phyloP scores from a whole-genome alignment of 176 grass and related monocot genomes.

The Zizania latifolia region DNA sequence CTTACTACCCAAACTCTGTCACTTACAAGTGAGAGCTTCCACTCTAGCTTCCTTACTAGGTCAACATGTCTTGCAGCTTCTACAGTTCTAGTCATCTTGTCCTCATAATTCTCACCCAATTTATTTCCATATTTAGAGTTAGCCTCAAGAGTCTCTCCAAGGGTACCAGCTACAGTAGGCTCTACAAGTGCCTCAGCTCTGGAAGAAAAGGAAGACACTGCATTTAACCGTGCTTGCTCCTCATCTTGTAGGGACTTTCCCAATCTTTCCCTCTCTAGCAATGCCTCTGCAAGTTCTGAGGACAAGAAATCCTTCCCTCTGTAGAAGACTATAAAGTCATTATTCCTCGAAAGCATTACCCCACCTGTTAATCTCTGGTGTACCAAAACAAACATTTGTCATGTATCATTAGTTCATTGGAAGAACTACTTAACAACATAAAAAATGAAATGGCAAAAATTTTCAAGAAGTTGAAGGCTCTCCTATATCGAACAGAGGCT shows the following conservation, averaged over 20 bases:
- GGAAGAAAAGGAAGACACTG: constrained; percentile 34
- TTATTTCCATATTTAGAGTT: constrained; percentile 61
- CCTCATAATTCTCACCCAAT: constrained; percentile 39
- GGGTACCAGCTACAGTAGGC: constrained; percentile 56
- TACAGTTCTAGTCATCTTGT: constrained; percentile 57
- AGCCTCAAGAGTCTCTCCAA: constrained; percentile 68
- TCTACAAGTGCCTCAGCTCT: constrained; percentile 34
- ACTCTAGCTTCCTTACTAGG: constrained; percentile 76
- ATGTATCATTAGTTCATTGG: neutral
- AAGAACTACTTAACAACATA: constrained; percentile 20
- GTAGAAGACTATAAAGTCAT: constrained; percentile 92
- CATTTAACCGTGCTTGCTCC: constrained; percentile 59
- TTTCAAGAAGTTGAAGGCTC: neutral
- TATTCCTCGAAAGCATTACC: constrained; percentile 79
- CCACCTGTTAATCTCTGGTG: constrained; percentile 86
- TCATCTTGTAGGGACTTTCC: constrained; percentile 75
- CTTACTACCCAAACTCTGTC: constrained; percentile 9
- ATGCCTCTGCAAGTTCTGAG: constrained; percentile 51
- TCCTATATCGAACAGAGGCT: neutral
- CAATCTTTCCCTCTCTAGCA: constrained; percentile 80
- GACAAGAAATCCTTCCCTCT: constrained; percentile 95
- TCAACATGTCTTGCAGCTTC: constrained; percentile 70
- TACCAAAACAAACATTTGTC: constrained; percentile 30
- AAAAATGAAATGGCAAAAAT: constrained; percentile 8
- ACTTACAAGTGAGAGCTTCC: constrained; percentile 75